Evolutionary conservation across 2,329 filamentous ascomycete species (phyloP), one percentile per base, ranked within the genome.

Genomic region (Aspergillus fumigatus): DNA sequence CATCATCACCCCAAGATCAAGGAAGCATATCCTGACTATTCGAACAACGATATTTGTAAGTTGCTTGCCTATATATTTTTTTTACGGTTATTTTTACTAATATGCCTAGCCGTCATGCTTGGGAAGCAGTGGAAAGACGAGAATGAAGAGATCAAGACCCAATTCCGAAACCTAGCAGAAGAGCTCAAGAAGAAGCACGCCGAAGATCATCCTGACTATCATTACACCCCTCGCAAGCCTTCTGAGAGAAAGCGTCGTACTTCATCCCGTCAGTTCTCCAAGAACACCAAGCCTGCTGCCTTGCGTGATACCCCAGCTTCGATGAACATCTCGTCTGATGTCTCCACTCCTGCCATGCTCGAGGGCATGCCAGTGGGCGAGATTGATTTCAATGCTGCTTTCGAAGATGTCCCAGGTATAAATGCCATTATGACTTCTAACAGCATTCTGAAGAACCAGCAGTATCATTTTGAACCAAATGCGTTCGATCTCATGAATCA

Each of bases 201-300:
- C n/a, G n/a, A n/a, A n/a, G n/a, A n/a, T n/a, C n/a, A n/a, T n/a
- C n/a, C n/a, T n/a, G n/a, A n/a, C n/a, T n/a, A n/a, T n/a, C n/a
- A n/a, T n/a, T n/a, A n/a, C n/a, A n/a, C n/a, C n/a, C n/a, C n/a
- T n/a, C n/a, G n/a, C n/a, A n/a, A n/a, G n/a, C n/a, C n/a, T 32
- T 74, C 66, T 26, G 73, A 79, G 65, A 77, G 75, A 65, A 79
- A 78, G 66, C 73, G 75, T 54, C 73, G 78, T 57, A 73, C 73
- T 63, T 73, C 71, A 35, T 71, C 72, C 57, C 71, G 69, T 51
- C 60, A 58, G 7, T 43, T 58, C 27, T 23, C 53, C 27, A 63
- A 61, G 38, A 29, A 47, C 17, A 29, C 21, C 11, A 54, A 60
- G 25, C 43, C 50, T 1, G 19, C 19, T 21, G 35, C 32, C 3